Evolutionary conservation across 2,329 filamentous ascomycete genomes (phyloP), one percentile per base, ranked within the genome.

Genomic region (Rhynchosporium graminicola): DNA sequence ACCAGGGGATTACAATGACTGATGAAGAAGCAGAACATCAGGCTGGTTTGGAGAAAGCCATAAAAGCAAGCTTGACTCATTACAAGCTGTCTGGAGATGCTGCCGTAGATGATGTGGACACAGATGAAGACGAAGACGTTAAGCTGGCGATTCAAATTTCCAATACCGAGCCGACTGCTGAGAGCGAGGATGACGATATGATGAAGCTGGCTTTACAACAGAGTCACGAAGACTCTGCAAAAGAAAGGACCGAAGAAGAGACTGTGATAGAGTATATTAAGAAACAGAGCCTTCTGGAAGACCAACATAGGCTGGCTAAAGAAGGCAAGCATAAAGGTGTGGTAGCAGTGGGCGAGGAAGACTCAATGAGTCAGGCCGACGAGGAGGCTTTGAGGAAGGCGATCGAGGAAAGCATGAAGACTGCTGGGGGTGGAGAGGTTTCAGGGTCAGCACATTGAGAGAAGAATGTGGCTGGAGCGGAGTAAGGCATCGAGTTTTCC

Each of bases 221-320:
- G 36, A 64, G 62, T 36, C 63, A 64, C 47, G 65, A 67, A 28
- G 59, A 69, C 3, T 75, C 79, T 42, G 73, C 75, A 54, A 76
- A 73, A 43, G 74, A 77, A 59, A 80, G 76, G 70, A 83, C 80
- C 0, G 89, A 92, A 71, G 89, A 93, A 72, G 84, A 91, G 61
- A 85, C 89, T 62, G 84, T 92, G 8, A 74, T 93, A 72, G 88
- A 92, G 70, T 92, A 91, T 74, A 82, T 92, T 46, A 90, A 88
- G 80, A 89, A 87, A 77, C 88, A 92, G 77, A 92, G 88, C 73
- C 72, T 91, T 47, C 80, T 83, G 0, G 90, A 94, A 75, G 87
- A 87, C 67, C 80, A 87, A 72, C 76, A 79, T 67, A 68, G 48
- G 58, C 47, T 62, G 50, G 48, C 51, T 47, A 48, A 62, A 2